Evolutionary conservation across 2,329 filamentous ascomycete species (phyloP), one percentile per base, ranked within the genome.

Genomic region (Fusarium sp.): DNA sequence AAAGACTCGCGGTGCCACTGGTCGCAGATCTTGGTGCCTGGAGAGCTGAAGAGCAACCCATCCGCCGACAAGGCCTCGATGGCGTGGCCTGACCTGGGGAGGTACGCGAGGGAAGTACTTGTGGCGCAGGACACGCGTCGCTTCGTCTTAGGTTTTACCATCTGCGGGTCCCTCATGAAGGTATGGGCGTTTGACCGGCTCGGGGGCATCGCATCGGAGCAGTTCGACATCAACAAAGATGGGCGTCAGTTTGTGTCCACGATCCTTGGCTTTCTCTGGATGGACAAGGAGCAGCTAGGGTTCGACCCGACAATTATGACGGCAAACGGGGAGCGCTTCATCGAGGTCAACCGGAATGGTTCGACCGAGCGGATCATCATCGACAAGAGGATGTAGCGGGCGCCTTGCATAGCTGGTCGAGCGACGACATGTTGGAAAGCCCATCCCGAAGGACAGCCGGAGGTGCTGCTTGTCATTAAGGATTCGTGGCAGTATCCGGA

Each of bases 21-120:
- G 84, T 82, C 79, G 6, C 80, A 86, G 45, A 84, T 88, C 58
- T 80, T 87, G 9, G 76, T 88, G 39, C 81, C 82, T 5, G 82
- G 85, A 69, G 84, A 87, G 76, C 80, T 88, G 2, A 87, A 88
- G 77, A 85, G 83, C 73, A 87, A 88, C 67, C 82, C 77, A n/a
- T 72, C 68, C 8, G 80, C 82, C 22, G 83, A 88, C 65, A 85
- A 31, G 67, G 71, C 77, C 11, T 83, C 82, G 16, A 56, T 74
- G 16, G 78, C 81, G 52, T 84, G 80, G 82, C 78, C 84, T 70
- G 83, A 87, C 71, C 77, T 88, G 1, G 83, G 76, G 20, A 83
- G 75, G 68, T 88, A 88, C 75, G 83, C 80, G 0, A 83, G 82
- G 65, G 84, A 88, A 73, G 83, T 87, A 4, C 78, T 88, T 18